Percentiles rank a stretch among this genome's conserved stretches.
Evolutionary conservation across 148 eudicot species (phyloP).

Genomic region (Vaccinium macrocarpon): DNA sequence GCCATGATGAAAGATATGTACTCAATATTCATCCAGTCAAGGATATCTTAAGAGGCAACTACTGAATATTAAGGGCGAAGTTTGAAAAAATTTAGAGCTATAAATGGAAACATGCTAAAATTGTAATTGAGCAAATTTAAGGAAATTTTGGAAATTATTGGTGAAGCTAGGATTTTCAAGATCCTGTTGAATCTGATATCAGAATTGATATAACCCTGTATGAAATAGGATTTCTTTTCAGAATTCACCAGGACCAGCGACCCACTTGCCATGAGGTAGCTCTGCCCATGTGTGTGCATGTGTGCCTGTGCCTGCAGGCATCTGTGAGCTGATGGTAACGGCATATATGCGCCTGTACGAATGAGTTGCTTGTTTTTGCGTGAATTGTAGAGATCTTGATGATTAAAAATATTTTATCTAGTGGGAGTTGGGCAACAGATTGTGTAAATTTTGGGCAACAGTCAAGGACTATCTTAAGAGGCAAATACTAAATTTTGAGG

Average conservation of each 20-base stretch:
- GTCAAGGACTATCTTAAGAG: background rate
- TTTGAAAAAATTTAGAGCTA: background rate
- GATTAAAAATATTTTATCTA: background rate
- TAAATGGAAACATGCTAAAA: background rate
- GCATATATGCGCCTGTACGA: background rate
- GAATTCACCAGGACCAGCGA: background rate
- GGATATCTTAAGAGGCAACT: background rate
- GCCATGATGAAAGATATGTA: background rate
- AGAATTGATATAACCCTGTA: background rate
- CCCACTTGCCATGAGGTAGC: background rate
- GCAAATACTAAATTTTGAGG: background rate
- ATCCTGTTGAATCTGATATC: background rate
- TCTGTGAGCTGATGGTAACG: background rate
- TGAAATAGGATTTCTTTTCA: background rate
- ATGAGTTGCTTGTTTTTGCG: background rate
- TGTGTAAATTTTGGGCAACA: too few relatives aligned
- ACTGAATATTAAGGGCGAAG: background rate
- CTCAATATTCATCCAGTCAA: background rate
- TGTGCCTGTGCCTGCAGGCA: background rate
- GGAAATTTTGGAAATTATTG: background rate
- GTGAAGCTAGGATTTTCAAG: background rate
- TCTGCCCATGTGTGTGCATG: background rate
- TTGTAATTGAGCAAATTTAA: background rate
- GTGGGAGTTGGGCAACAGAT: too few relatives aligned
- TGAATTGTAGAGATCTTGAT: background rate